Percentiles rank a stretch among this genome's conserved stretches.
These are phyloP conservation scores for Cryptosporidium felis DNA, from an alignment of 169 alveolate genomes.

Conservation along the genomic window DNA sequence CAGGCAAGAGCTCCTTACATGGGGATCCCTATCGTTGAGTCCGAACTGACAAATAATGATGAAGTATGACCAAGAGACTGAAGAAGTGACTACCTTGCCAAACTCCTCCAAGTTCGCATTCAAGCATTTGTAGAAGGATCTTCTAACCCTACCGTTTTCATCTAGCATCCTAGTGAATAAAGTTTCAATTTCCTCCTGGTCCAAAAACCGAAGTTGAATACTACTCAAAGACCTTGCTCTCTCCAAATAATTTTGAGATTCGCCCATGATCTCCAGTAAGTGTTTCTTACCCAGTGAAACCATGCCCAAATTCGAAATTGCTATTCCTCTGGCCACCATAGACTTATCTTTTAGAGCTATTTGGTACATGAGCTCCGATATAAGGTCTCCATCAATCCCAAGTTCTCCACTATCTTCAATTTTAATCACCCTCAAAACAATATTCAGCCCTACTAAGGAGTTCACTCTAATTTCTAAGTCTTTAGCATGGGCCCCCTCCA, in stretches of 20 bases:
- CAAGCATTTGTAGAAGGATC: slow-evolving; percentile 3
- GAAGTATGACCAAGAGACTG: slow-evolving; percentile 38
- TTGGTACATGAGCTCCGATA: background rate
- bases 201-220: background rate
- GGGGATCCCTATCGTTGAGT: slow-evolving; percentile 20
- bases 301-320: slow-evolving; percentile 28
- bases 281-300: background rate
- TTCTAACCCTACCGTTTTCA: slow-evolving; percentile 30
- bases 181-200: background rate
- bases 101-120: background rate
- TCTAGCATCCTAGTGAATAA: slow-evolving; percentile 32
- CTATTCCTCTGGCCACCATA: background rate
- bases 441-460: background rate
- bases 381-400: background rate
- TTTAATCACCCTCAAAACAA: background rate
- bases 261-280: background rate
- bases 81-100: background rate
- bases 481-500: slow-evolving; percentile 1
- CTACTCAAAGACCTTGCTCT: slow-evolving; percentile 8
- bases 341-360: slow-evolving; percentile 38
- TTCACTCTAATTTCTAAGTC: slow-evolving; percentile 23
- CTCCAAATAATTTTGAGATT: background rate
- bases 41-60: slow-evolving; percentile 46
- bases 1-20: background rate
- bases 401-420: background rate